Conservation (phyloP, 2,329 filamentous ascomycete genomes). For the Sporothrix globosa region DNA sequence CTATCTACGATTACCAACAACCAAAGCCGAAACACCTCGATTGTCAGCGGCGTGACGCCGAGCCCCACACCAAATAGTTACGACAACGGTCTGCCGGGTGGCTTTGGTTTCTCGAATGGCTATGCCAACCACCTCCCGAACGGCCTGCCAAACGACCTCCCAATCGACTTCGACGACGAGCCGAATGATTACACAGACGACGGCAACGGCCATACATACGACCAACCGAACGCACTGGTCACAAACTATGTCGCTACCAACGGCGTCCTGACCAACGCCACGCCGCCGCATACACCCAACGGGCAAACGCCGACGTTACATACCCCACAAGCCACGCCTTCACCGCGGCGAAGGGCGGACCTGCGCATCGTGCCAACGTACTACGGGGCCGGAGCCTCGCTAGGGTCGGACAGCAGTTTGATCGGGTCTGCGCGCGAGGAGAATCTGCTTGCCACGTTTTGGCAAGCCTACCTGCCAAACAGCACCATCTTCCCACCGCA, state of each 20-base stretch:
- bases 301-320: not conserved
- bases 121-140: not conserved
- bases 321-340: not conserved
- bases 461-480: constrained; percentile 36
- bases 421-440: constrained; percentile 32
- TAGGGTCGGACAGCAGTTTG: constrained; percentile 27
- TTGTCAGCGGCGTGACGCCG: not conserved
- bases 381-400: not conserved
- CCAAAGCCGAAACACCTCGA: constrained; percentile 12
- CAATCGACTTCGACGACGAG: not conserved
- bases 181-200: not conserved
- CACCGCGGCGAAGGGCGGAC: constrained; percentile 20
- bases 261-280: constrained; percentile 1
- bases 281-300: constrained; percentile 13
- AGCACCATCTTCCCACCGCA: constrained; percentile 31
- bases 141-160: not conserved
- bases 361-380: constrained; percentile 30
- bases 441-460: constrained; percentile 34
- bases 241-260: constrained; percentile 14
- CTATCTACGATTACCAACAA: not conserved
- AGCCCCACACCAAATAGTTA: constrained; percentile 6
- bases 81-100: not conserved
- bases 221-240: constrained; percentile 2
- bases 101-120: not conserved
- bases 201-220: not conserved